Percentiles rank a stretch among this genome's conserved stretches.
Conservation (phyloP, 2,329 filamentous ascomycete species). For the Sclerotiophoma versabilis region DNA sequence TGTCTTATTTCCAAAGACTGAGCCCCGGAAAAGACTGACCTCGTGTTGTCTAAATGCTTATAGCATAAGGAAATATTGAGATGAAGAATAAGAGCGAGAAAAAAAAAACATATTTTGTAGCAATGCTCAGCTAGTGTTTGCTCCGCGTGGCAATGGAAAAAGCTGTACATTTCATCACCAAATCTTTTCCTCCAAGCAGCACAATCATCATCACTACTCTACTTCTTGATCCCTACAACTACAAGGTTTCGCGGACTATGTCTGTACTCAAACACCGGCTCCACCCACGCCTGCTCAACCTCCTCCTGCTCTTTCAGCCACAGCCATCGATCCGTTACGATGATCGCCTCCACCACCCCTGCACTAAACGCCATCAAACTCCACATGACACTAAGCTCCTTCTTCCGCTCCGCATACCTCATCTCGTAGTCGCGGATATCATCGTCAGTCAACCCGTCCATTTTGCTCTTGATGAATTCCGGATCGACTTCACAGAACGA, state of each 20-base stretch:
- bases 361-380: constrained; percentile 96
- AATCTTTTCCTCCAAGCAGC: too few species aligned
- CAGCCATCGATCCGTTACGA: constrained; percentile 88
- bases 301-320: constrained; percentile 81
- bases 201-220: too few species aligned
- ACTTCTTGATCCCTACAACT: constrained; percentile 85
- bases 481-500: constrained; percentile 46
- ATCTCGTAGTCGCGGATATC: constrained; percentile 76
- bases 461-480: constrained; percentile 66
- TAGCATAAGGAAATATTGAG: too few species aligned
- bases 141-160: too few species aligned
- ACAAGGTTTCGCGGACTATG: constrained; percentile 90
- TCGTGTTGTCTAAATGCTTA: too few species aligned
- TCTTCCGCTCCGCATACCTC: constrained; percentile 70
- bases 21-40: too few species aligned
- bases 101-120: too few species aligned
- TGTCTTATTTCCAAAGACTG: too few species aligned
- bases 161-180: too few species aligned
- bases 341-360: constrained; percentile 84
- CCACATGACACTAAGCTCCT: constrained; percentile 88
- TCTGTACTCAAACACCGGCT: constrained; percentile 88
- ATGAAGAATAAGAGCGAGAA: too few species aligned
- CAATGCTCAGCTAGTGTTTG: too few species aligned
- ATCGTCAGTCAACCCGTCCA: constrained; percentile 74
- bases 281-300: constrained; percentile 82